Conservation (phyloP, 2,329 filamentous ascomycete species). For the Fusarium chuoi region DNA sequence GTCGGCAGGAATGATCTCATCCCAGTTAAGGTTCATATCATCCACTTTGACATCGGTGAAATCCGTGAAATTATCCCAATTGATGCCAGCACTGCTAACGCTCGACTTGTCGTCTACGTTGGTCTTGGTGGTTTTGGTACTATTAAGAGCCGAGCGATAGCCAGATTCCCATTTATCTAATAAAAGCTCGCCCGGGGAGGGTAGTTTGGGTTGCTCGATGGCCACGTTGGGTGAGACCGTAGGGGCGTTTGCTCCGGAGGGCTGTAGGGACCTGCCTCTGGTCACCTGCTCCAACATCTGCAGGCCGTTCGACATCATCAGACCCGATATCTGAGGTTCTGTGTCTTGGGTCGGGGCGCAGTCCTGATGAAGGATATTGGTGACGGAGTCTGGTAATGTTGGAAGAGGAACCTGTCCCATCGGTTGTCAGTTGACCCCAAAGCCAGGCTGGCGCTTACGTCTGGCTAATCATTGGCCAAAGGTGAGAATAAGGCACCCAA, state of each 20-base stretch:
- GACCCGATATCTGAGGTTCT: fast-evolving
- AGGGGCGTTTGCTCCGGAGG: background rate
- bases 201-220: background rate
- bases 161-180: constrained; percentile 76
- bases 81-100: constrained; percentile 85
- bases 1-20: constrained; percentile 96
- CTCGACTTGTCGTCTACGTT: constrained; percentile 92
- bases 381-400: fast-evolving
- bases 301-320: no score
- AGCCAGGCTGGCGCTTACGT: background rate
- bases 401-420: background rate
- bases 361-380: background rate
- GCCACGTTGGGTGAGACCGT: fast-evolving
- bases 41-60: constrained; percentile 98
- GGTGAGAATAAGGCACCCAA: background rate
- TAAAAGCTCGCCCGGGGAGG: background rate
- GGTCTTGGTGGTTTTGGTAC: constrained; percentile 95
- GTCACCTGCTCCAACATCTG: background rate
- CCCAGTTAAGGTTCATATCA: constrained; percentile 83
- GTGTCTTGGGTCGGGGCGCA: background rate
- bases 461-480: background rate
- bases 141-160: constrained; percentile 94
- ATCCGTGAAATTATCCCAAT: constrained; percentile 94
- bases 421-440: background rate
- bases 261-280: background rate